A percentile compares a stretch with the other conserved stretches of the same genome.
Evolutionary conservation across 306 rosid species (phyloP).

Genomic region (Quercus agrifolia): DNA sequence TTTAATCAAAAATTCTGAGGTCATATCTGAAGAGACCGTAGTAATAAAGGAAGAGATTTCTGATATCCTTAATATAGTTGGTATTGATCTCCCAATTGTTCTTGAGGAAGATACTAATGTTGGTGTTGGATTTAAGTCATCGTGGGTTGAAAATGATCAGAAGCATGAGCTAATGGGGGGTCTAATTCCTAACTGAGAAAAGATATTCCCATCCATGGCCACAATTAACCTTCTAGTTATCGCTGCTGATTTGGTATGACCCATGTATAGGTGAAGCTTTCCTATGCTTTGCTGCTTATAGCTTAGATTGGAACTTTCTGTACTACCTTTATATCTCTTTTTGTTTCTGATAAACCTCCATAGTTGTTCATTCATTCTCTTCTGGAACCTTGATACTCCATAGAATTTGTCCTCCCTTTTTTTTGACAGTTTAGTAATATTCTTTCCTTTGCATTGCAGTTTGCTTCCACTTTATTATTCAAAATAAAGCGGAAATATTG

Average conservation of each 20-base stretch:
- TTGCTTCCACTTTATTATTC: too few relatives aligned
- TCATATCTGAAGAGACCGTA: constrained; percentile 14
- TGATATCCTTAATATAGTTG: constrained; percentile 10
- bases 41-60: constrained; percentile 21
- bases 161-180: constrained; percentile 28
- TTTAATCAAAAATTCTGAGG: constrained; percentile 15
- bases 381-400: background rate
- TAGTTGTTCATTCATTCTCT: background rate
- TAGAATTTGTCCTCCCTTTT: background rate
- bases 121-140: constrained; percentile 28
- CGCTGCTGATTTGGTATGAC: constrained; percentile 1
- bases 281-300: background rate
- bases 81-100: background rate
- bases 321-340: background rate
- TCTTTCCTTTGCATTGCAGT: too few relatives aligned
- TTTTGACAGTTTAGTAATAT: too few relatives aligned
- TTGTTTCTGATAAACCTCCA: background rate
- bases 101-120: constrained; percentile 19
- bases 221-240: background rate
- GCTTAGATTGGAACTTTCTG: background rate
- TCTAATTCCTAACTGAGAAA: constrained; percentile 20
- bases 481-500: background rate
- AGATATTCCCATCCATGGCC: constrained; percentile 7
- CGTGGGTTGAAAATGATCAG: constrained; percentile 29
- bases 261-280: constrained; percentile 11